Percentiles rank a stretch among this genome's conserved stretches.
Conservation (phyloP, 148 eudicot genomes). For the Oxyria digyna region DNA sequence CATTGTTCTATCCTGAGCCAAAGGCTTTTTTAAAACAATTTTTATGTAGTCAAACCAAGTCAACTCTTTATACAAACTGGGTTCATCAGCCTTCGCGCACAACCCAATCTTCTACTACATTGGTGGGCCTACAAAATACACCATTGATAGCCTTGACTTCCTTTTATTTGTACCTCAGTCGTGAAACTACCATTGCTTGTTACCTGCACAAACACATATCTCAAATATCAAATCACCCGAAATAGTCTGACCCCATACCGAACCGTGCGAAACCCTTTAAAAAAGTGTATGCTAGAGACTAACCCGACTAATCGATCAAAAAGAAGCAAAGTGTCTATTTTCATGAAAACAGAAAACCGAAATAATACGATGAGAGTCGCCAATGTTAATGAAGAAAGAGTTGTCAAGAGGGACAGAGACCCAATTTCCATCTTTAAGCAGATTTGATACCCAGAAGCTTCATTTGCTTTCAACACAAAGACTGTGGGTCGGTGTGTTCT, state of each 20-base stretch:
- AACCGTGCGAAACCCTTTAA: too few relatives aligned
- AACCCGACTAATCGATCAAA: too few relatives aligned
- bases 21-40: constrained; percentile 20
- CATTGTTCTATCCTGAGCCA: too few relatives aligned
- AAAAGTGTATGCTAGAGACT: too few relatives aligned
- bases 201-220: constrained; percentile 28
- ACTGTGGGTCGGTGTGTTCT: constrained; percentile 62
- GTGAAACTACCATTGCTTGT: constrained; percentile 67
- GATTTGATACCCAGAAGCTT: constrained; percentile 31
- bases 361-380: constrained; percentile 25
- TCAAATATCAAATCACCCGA: too few relatives aligned
- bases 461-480: constrained; percentile 45
- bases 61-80: constrained; percentile 27
- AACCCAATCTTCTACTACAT: constrained; percentile 36
- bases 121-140: constrained; percentile 60
- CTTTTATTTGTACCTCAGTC: too few relatives aligned
- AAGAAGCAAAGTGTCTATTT: too few relatives aligned
- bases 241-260: too few relatives aligned
- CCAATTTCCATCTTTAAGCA: constrained; percentile 33
- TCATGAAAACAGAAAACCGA: too few relatives aligned
- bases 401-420: constrained; percentile 27
- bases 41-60: constrained; percentile 32
- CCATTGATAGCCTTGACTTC: too few relatives aligned
- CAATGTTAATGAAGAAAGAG: constrained; percentile 41
- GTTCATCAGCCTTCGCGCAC: constrained; percentile 18